Conservation (phyloP, 805 yeast genomes). For the Monosporozyma unispora region DNA sequence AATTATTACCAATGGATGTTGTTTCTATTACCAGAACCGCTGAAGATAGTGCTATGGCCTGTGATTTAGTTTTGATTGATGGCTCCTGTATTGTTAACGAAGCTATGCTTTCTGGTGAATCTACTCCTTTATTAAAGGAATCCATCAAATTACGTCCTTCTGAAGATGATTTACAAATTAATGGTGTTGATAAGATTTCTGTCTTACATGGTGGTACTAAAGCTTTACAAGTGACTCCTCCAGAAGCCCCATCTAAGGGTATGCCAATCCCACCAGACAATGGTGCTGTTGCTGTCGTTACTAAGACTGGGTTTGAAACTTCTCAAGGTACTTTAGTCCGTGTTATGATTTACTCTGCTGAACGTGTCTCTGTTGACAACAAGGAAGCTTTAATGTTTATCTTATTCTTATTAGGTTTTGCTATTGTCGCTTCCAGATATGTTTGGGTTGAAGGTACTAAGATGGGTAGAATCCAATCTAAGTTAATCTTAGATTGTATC, state of each 20-base stretch:
- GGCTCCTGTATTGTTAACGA: slow-evolving; percentile 96
- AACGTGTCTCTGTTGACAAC: slow-evolving; percentile 92
- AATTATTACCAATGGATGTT: slow-evolving; percentile 83
- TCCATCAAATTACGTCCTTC: slow-evolving; percentile 76
- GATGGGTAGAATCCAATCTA: slow-evolving; percentile 92
- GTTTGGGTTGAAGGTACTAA: slow-evolving; percentile 97
- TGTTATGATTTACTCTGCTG: slow-evolving; percentile 95
- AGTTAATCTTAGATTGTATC: slow-evolving; percentile 89
- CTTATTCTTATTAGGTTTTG: slow-evolving; percentile 79
- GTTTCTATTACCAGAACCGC: slow-evolving; percentile 81
- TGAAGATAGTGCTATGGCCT: slow-evolving; percentile 89
- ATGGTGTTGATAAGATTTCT: slow-evolving; percentile 83
- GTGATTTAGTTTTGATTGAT: slow-evolving; percentile 77
- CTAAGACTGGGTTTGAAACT: slow-evolving; percentile 96
- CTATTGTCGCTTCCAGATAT: slow-evolving; percentile 92
- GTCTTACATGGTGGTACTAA: slow-evolving; percentile 92
- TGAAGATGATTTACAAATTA: slow-evolving; percentile 57
- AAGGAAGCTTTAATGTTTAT: slow-evolving; percentile 90
- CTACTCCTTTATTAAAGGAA: slow-evolving; percentile 92
- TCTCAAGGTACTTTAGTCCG: slow-evolving; percentile 96
- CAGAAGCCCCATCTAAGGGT: slow-evolving; percentile 36
- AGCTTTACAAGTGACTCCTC: slow-evolving; percentile 80
- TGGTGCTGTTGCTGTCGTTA: slow-evolving; percentile 85
- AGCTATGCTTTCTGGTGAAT: slow-evolving; percentile 98
- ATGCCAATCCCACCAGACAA: slow-evolving; percentile 72